Percentiles rank a stretch among this genome's conserved stretches.
phyloP scores from a whole-genome alignment of 2,329 filamentous ascomycete genomes.

The Bipolaris cookei region DNA sequence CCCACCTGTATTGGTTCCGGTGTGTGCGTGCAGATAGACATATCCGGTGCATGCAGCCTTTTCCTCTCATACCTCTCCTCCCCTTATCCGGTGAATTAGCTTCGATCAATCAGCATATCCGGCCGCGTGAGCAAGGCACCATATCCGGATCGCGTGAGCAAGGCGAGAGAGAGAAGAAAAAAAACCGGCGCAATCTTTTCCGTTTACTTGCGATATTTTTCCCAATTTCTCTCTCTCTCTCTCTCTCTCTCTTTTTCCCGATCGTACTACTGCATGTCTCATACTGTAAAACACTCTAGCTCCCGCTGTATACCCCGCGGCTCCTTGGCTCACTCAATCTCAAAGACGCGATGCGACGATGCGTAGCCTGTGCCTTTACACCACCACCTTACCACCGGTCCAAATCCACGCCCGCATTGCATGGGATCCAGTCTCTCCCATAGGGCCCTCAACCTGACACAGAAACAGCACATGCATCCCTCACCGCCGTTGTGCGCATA shows the following conservation, averaged over 20 bases:
- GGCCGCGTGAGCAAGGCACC: neutral
- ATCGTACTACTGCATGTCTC: neutral
- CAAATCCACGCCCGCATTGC: neutral
- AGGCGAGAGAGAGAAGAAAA: too few relatives aligned
- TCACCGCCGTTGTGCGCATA: slow-evolving; percentile 1
- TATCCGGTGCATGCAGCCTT: neutral
- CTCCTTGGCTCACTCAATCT: neutral
- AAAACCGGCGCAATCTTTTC: too few relatives aligned
- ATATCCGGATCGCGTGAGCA: too few relatives aligned
- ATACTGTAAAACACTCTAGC: neutral
- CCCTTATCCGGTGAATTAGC: neutral
- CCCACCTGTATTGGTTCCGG: neutral
- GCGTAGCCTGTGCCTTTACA: neutral
- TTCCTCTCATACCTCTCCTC: neutral
- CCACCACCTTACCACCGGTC: neutral
- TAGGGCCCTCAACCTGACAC: neutral
- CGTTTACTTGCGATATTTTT: too few relatives aligned
- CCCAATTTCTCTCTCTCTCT: too few relatives aligned
- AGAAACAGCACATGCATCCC: slow-evolving; percentile 2
- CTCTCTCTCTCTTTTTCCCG: too few relatives aligned
- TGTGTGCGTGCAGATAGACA: neutral
- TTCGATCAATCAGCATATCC: neutral
- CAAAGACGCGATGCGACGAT: neutral
- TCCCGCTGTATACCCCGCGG: neutral
- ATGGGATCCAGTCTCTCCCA: neutral